Percentiles rank a stretch among this genome's conserved stretches.
Conservation (phyloP, 768 basidiomycete genomes). For the Tricholoma matsutake region DNA sequence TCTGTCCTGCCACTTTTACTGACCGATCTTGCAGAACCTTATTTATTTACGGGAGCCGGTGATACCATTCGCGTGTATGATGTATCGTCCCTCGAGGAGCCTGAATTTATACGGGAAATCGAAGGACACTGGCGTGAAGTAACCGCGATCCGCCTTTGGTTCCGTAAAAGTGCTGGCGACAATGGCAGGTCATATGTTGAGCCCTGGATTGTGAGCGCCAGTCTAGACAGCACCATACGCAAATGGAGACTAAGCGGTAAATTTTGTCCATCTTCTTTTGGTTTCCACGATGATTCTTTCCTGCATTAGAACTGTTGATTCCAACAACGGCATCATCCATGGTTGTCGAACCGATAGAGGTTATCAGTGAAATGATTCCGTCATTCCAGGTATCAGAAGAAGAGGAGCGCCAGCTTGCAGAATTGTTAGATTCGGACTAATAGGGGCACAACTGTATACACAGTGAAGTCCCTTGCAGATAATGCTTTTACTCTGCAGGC, state of each 20-base stretch:
- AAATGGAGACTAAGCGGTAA: slow-evolving; percentile 77
- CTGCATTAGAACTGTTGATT: slow-evolving; percentile 37
- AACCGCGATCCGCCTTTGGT: slow-evolving; percentile 72
- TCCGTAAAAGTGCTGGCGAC: slow-evolving; percentile 42
- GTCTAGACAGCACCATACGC: slow-evolving; percentile 85
- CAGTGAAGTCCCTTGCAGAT: background rate
- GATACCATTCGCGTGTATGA: slow-evolving; percentile 84
- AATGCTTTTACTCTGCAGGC: background rate
- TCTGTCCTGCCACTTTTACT: slow-evolving; percentile 67
- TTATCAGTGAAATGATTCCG: slow-evolving; percentile 17
- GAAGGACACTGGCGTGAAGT: slow-evolving; percentile 94
- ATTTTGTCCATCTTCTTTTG: slow-evolving; percentile 8
- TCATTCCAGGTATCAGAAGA: slow-evolving; percentile 69
- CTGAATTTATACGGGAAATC: slow-evolving; percentile 66
- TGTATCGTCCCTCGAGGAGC: slow-evolving; percentile 61
- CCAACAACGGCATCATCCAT: slow-evolving; percentile 21
- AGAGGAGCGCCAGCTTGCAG: slow-evolving; percentile 86
- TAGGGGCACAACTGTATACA: background rate
- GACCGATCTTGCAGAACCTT: slow-evolving; percentile 64
- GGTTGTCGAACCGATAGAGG: slow-evolving; percentile 10
- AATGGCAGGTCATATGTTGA: slow-evolving; percentile 53
- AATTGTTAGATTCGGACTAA: slow-evolving; percentile 48
- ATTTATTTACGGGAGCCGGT: slow-evolving; percentile 79
- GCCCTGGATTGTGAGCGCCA: slow-evolving; percentile 79
- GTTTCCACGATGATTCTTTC: background rate